Evolutionary conservation across 371 early-diverging fungal genomes (phyloP), one percentile per base, ranked within the genome.

Genomic region (Mucor velutinosus): DNA sequence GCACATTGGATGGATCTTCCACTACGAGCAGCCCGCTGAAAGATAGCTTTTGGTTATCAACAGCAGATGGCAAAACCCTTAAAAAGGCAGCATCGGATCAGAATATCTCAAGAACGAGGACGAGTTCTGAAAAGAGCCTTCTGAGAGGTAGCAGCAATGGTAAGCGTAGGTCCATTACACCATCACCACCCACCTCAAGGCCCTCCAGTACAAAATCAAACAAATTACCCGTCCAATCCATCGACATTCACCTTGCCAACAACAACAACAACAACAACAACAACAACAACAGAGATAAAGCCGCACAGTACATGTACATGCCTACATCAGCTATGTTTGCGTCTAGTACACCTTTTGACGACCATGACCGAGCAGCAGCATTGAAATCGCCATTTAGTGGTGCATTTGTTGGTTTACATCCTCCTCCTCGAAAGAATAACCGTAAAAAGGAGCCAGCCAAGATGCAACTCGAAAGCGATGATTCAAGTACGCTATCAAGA

Each of bases 211-310:
- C 29, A 25, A 19, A 7, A 19, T 17, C 45, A n/a, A n/a, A 45
- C n/a, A 45, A 45, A 45, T n/a, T 45, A 7, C 45, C 45, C 7
- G 19, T 45, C 19, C 4, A 58, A 15, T 35, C 57, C 3, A 63
- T 69, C 37, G 58, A 69, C 30, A 59, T 58, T 10, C 27, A 51
- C 0, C 64, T 69, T 32, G 69, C 69, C n/a, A 69, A 63, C 49
- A 43, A 43, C 32, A 49, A 49, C 25, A 47, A 47, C 47, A 61
- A 49, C 49, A 49, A 30, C 47, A 49, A 49, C 25, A 47, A 47
- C 47, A 61, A 49, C 49, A 49, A 30, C 47, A 11, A 43, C 30
- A n/a, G 10, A 30, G 14, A 15, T 11, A 45, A n/a, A 15, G 29
- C 25, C 3, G 4, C 25, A 17, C 11, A 39, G 41, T 32, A 43